phyloP scores from a whole-genome alignment of 352 stramenopile species.

The Plasmopara halstedii region DNA sequence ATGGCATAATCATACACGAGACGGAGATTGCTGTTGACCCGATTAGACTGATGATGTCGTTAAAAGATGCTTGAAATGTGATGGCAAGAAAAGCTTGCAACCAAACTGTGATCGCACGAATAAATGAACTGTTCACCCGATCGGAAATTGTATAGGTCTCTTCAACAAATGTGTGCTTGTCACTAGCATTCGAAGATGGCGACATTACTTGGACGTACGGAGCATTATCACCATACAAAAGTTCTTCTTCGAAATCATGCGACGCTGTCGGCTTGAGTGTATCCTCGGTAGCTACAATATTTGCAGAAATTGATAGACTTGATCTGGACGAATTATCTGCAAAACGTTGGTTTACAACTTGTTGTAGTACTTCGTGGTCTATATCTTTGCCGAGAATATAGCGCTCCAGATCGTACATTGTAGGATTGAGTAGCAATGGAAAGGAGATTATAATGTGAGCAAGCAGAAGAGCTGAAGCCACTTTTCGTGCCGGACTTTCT shows the following conservation, averaged over 20 bases:
- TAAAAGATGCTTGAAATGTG: conserved; percentile 70
- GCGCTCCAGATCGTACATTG: conserved; percentile 56
- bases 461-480: conserved; percentile 40
- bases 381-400: conserved; percentile 51
- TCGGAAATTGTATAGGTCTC: conserved; percentile 34
- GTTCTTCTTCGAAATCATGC: conserved; percentile 33
- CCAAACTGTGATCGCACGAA: conserved; percentile 40
- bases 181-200: conserved; percentile 15
- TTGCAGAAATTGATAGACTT: conserved; percentile 36
- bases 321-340: conserved; percentile 14
- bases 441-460: conserved; percentile 58
- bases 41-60: conserved; percentile 60
- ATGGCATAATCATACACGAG: conserved; percentile 75
- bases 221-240: conserved; percentile 39
- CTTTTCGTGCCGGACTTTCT: conserved; percentile 20
- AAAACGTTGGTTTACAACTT: conserved; percentile 29
- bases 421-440: conserved; percentile 53
- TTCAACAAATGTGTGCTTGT: background rate
- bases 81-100: conserved; percentile 43
- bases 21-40: conserved; percentile 51
- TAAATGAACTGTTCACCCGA: conserved; percentile 36
- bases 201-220: conserved; percentile 33
- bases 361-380: conserved; percentile 50
- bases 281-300: conserved; percentile 2
- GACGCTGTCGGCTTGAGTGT: conserved; percentile 13